phyloP scores from a whole-genome alignment of 106 monocot genomes.

The Iris macrosiphon region DNA sequence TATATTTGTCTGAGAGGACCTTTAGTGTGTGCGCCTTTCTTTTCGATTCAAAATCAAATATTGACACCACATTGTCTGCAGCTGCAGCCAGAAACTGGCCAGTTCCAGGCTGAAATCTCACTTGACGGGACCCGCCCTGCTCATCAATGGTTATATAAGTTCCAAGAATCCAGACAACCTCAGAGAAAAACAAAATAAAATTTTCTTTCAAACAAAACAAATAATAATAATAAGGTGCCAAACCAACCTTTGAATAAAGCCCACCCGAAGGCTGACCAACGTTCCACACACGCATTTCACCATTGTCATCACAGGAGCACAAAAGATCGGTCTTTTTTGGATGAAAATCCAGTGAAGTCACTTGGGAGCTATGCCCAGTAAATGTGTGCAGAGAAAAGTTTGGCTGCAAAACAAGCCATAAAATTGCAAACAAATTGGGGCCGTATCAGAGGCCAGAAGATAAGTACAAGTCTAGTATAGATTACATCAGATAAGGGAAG shows the following conservation, averaged over 20 bases:
- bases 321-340: constrained; percentile 73
- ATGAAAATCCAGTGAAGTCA: too few relatives aligned
- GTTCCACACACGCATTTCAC: constrained; percentile 75
- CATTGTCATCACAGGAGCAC: constrained; percentile 72
- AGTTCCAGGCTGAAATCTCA: constrained; percentile 67
- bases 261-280: constrained; percentile 28
- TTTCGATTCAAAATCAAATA: constrained; percentile 74
- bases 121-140: constrained; percentile 58
- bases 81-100: constrained; percentile 70
- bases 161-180: constrained; percentile 1
- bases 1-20: constrained; percentile 28
- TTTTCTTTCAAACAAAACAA: background rate
- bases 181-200: too few relatives aligned
- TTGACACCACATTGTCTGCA: constrained; percentile 56
- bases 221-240: background rate
- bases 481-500: too few relatives aligned
- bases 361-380: constrained; percentile 49
- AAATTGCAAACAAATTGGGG: too few relatives aligned
- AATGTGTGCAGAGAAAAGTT: constrained; percentile 35
- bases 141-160: constrained; percentile 11
- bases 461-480: too few relatives aligned
- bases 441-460: too few relatives aligned
- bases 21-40: constrained; percentile 38
- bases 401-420: background rate
- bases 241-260: constrained; percentile 56